Evolutionary conservation across 164 flowering plant genomes (phyloP), one percentile per base, ranked within the genome.

Genomic region (Umbilicus rupestris): DNA sequence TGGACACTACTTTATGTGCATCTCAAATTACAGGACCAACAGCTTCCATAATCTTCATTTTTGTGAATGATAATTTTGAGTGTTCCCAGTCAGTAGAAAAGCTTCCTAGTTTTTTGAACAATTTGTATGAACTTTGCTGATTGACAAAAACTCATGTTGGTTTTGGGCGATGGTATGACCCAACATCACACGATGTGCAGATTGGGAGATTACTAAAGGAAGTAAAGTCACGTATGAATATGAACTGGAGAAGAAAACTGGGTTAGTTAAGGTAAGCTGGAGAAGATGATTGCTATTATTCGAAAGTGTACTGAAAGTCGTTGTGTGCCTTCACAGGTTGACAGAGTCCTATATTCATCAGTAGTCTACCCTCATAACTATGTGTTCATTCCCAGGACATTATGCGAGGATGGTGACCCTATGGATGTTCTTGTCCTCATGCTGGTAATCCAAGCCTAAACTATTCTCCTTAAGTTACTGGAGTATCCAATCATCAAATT

Each of bases 331-430:
- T 7, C 67, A 59, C 66, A 92, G 97, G 84, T 92, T 50, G 97
- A 92, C 72, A 87, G 98, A 62, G 76, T 91, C 67, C 88, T 92
- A 30, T 92, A 89, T 80, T 92, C 97, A 46, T 92, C 96, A 2
- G 96, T 92, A 52, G 97, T 91, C 30, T 91, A 88, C 68, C 97
- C 97, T 30, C 97, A 90, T 83, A 90, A 90, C 78, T 90, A 90
- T 74, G 97, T 92, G 49, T 91, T 91, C 79, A 89, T 91, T 55
- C 96, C 97, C 0, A 71, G 96, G 30, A 92, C 96, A 49, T 46
- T 92, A 35, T 92, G 96, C 68, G 96, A 92, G 71, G 97, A 92
- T 62, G 80, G 89, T 77, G 97, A 92, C 71, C 97, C 96, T 39
- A 86, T 92, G 87, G 97, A 89, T 78, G 97, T 92, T 28, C 78